These are phyloP conservation scores for Annulohypoxylon stygium DNA, from an alignment of 495 filamentous ascomycete genomes.

Conservation along the genomic window DNA sequence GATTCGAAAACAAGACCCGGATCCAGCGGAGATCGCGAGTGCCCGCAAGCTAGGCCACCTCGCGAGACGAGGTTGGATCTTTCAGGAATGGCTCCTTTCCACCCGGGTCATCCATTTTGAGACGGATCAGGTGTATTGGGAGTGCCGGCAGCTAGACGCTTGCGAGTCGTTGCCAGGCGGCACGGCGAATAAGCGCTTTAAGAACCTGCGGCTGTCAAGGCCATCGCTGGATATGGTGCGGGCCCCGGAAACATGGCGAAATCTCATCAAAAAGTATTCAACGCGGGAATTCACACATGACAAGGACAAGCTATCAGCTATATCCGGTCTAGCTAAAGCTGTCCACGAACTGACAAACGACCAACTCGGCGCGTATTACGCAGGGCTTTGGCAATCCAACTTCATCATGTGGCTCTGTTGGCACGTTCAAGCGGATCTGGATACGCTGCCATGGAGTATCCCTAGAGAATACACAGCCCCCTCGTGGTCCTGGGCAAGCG, in stretches of 20 bases:
- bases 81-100: background rate
- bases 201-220: background rate
- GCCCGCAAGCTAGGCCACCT: background rate
- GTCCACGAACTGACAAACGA: background rate
- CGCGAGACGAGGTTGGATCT: background rate
- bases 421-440: background rate
- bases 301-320: background rate
- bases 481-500: constrained; percentile 5
- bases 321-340: background rate
- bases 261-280: background rate
- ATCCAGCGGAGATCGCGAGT: background rate
- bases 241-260: background rate
- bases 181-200: background rate
- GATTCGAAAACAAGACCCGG: background rate
- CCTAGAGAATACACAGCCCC: background rate
- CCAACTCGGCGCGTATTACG: background rate
- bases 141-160: background rate
- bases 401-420: background rate
- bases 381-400: background rate
- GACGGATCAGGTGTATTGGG: background rate
- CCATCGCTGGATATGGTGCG: background rate
- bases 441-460: background rate
- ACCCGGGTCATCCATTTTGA: background rate
- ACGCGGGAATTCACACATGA: background rate
- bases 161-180: background rate